Conservation (phyloP, 2,329 filamentous ascomycete genomes). For the Penicillium sp. region DNA sequence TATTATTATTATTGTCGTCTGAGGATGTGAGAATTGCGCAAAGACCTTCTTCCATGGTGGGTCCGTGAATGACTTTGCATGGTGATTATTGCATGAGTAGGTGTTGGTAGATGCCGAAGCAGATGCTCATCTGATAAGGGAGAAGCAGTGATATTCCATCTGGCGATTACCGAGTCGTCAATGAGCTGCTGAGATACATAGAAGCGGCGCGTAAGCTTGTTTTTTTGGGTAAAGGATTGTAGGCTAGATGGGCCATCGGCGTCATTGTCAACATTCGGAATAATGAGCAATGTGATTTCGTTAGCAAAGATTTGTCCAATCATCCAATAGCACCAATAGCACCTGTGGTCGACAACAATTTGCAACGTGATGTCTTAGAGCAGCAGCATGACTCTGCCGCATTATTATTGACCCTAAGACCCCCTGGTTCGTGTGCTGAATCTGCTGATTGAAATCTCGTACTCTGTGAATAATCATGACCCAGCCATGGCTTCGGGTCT, state of each 20-base stretch:
- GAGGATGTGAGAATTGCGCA: neutral
- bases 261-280: neutral
- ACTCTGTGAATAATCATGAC: neutral
- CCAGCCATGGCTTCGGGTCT: too few species aligned
- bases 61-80: neutral
- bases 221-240: neutral
- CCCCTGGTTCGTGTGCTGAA: neutral
- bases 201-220: neutral
- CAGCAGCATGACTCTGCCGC: neutral
- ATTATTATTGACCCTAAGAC: neutral
- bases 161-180: neutral
- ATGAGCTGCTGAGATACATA: neutral
- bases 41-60: neutral
- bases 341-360: neutral
- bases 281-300: neutral
- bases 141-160: neutral
- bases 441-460: neutral
- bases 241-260: neutral
- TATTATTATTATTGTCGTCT: too few species aligned
- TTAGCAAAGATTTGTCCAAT: neutral
- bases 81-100: neutral
- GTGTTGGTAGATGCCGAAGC: neutral
- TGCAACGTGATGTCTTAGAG: neutral
- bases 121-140: neutral
- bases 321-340: neutral